Conservation (phyloP, 352 stramenopile genomes). For the Phytopythium litorale region DNA sequence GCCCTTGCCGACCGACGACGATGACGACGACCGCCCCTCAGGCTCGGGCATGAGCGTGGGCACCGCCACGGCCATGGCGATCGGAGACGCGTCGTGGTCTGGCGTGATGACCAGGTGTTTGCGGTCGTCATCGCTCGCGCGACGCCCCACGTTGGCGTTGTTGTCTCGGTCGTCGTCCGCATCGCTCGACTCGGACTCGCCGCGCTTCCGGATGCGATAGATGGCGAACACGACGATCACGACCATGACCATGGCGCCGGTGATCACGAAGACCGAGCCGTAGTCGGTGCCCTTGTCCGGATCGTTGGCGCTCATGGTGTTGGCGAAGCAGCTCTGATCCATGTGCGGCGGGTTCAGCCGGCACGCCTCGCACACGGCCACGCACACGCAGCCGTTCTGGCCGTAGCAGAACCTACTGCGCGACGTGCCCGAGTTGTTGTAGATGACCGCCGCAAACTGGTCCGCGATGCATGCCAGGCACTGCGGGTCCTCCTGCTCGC, state of each 20-base stretch:
- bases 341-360: conserved; percentile 12
- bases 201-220: conserved; percentile 38
- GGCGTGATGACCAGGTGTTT: conserved; percentile 20
- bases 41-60: conserved; percentile 8
- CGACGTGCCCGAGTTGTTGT: conserved; percentile 27
- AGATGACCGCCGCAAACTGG: conserved; percentile 37
- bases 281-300: conserved; percentile 10
- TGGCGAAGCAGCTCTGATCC: conserved; percentile 28
- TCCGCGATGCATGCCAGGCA: conserved; percentile 29
- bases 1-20: conserved; percentile 12
- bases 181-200: conserved; percentile 18
- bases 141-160: conserved; percentile 5
- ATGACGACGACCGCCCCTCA: not conserved
- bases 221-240: conserved; percentile 44
- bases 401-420: conserved; percentile 32
- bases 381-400: conserved; percentile 34
- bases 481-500: conserved; percentile 28
- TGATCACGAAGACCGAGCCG: conserved; percentile 28
- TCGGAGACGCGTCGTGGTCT: conserved; percentile 21
- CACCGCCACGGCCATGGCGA: conserved; percentile 24
- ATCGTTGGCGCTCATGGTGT: conserved; percentile 26
- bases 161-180: conserved; percentile 9
- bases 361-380: conserved; percentile 36
- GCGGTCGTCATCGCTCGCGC: conserved; percentile 20
- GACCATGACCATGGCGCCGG: conserved; percentile 44